These are phyloP conservation scores for Volutella citrinella DNA, from an alignment of 2,329 filamentous ascomycete genomes.

Conservation along the genomic window DNA sequence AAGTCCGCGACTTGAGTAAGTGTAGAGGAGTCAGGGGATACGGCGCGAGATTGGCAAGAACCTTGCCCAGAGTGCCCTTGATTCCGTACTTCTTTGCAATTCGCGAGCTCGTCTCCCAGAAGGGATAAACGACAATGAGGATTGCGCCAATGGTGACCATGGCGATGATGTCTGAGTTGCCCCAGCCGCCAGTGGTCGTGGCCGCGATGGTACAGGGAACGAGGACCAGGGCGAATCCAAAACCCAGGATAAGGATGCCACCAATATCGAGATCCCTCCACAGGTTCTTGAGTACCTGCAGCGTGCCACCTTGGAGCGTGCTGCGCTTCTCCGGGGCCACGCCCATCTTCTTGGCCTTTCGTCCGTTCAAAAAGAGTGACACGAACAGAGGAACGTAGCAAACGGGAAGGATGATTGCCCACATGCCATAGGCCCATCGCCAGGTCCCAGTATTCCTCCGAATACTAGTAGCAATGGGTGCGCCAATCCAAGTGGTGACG, in stretches of 20 bases:
- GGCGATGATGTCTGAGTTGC: slow-evolving; percentile 39
- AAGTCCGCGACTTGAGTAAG: slow-evolving; percentile 42
- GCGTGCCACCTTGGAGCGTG: slow-evolving; percentile 1
- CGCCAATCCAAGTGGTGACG: slow-evolving; percentile 58
- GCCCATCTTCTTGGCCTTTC: slow-evolving; percentile 49
- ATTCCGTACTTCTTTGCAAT: slow-evolving; percentile 28
- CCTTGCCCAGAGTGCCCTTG: slow-evolving; percentile 40
- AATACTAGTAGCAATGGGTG: slow-evolving; percentile 37
- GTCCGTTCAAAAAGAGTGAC: slow-evolving; percentile 49
- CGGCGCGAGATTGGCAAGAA: slow-evolving; percentile 18
- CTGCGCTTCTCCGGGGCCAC: slow-evolving; percentile 8
- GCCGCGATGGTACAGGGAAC: slow-evolving; percentile 44
- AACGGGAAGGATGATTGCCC: slow-evolving; percentile 55
- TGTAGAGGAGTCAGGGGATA: slow-evolving; percentile 37
- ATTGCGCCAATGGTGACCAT: slow-evolving; percentile 48
- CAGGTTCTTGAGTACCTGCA: not conserved
- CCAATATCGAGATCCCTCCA: slow-evolving; percentile 32
- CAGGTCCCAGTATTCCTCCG: slow-evolving; percentile 39
- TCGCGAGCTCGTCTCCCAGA: slow-evolving; percentile 54
- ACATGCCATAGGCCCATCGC: slow-evolving; percentile 63
- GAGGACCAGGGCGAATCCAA: slow-evolving; percentile 47
- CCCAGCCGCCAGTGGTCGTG: slow-evolving; percentile 34
- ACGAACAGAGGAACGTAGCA: slow-evolving; percentile 53
- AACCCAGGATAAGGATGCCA: slow-evolving; percentile 48
- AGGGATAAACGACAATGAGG: slow-evolving; percentile 44